Evolutionary conservation across 768 basidiomycete species (phyloP).

Genomic region (Pisolithus albus): DNA sequence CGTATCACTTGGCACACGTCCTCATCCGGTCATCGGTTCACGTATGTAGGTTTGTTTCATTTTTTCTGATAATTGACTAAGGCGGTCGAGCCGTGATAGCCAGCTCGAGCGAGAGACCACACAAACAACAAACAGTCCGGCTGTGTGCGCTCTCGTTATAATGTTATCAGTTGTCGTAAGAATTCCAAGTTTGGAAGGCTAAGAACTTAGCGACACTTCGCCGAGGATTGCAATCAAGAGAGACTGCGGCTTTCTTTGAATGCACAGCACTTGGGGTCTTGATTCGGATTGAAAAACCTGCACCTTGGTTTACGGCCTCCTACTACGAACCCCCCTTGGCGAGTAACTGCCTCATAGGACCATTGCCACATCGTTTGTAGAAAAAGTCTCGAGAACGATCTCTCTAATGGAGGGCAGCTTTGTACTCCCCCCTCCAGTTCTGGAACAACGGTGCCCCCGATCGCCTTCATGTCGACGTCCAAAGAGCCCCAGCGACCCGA

Average conservation of each 20-base stretch:
- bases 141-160: not conserved
- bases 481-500: not conserved
- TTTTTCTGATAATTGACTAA: not conserved
- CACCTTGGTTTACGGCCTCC: not conserved
- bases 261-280: not conserved
- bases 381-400: not conserved
- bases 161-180: conserved; percentile 3
- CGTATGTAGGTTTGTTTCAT: not conserved
- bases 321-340: not conserved
- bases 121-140: not conserved
- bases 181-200: not conserved
- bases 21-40: not conserved
- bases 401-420: not conserved
- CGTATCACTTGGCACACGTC: not conserved
- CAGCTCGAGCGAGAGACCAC: not conserved
- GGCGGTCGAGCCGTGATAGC: not conserved
- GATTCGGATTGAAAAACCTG: not conserved
- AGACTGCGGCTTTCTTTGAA: not conserved
- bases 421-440: conserved; percentile 4
- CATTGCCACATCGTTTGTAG: not conserved
- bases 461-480: not conserved
- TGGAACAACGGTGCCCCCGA: not conserved
- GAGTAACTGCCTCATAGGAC: not conserved
- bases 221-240: not conserved
- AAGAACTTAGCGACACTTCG: not conserved